Conservation (phyloP, 2,329 filamentous ascomycete species). For the Fusarium sterilihyphosum region DNA sequence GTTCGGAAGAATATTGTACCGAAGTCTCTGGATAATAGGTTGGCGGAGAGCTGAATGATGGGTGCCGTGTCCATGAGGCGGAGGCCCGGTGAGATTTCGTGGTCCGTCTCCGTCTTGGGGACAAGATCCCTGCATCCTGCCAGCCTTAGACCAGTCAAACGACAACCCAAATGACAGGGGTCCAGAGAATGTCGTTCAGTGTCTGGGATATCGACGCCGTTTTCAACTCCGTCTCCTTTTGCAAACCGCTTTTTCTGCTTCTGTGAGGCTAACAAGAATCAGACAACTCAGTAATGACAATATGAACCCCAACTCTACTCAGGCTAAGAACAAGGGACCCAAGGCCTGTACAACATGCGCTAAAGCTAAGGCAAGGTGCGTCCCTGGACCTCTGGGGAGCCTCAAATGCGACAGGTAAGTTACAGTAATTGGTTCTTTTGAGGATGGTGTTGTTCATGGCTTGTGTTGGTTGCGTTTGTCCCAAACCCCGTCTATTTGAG, state of each 20-base stretch:
- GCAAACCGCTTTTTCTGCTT: conserved; percentile 25
- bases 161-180: conserved; percentile 25
- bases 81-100: conserved; percentile 45
- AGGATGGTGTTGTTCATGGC: not conserved
- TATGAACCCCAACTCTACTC: conserved; percentile 33
- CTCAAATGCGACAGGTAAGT: conserved; percentile 60
- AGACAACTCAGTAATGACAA: conserved; percentile 28
- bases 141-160: conserved; percentile 30
- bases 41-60: not conserved
- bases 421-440: conserved; percentile 15
- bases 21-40: not conserved
- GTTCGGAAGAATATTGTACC: conserved; percentile 16
- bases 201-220: conserved; percentile 27
- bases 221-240: conserved; percentile 36
- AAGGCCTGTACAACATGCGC: conserved; percentile 62
- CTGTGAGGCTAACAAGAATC: conserved; percentile 5
- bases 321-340: conserved; percentile 54
- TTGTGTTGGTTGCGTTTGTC: not conserved
- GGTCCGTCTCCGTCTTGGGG: conserved; percentile 40
- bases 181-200: conserved; percentile 10
- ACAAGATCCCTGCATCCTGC: conserved; percentile 24
- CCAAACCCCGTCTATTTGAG: not conserved
- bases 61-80: conserved; percentile 28
- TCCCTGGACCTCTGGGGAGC: conserved; percentile 52
- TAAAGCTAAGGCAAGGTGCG: conserved; percentile 62